phyloP scores from a whole-genome alignment of 2,329 filamentous ascomycete species.

The Alternaria postmessia region DNA sequence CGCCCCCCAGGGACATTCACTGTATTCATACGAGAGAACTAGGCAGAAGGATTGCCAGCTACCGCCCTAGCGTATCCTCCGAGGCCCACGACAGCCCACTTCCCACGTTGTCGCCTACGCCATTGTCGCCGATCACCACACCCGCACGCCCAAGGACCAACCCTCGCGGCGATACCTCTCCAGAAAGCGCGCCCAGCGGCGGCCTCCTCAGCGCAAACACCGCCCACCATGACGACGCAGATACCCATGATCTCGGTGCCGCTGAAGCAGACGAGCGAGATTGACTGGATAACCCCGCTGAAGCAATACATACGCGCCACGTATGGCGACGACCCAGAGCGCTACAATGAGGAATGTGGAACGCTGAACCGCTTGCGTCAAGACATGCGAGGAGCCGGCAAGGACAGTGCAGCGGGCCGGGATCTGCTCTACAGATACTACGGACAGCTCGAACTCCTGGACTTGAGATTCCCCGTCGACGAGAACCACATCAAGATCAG shows the following conservation, averaged over 20 bases:
- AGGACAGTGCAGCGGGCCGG: conserved; percentile 91
- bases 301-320: conserved; percentile 93
- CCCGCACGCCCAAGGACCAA: conserved; percentile 2
- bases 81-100: conserved; percentile 10
- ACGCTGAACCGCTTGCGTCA: conserved; percentile 94
- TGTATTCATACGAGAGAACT: neutral
- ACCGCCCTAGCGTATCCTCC: conserved; percentile 5
- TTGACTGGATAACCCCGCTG: conserved; percentile 93
- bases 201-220: conserved; percentile 10
- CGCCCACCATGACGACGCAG: conserved; percentile 53
- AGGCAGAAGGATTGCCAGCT: neutral
- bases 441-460: conserved; percentile 92
- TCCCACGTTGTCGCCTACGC: conserved; percentile 12
- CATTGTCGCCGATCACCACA: conserved; percentile 13
- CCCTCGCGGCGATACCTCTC: conserved; percentile 22
- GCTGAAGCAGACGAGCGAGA: conserved; percentile 93
- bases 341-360: conserved; percentile 93
- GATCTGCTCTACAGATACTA: conserved; percentile 98
- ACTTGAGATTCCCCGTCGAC: conserved; percentile 94
- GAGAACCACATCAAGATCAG: conserved; percentile 99
- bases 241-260: conserved; percentile 95
- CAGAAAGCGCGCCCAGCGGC: conserved; percentile 26
- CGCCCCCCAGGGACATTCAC: neutral
- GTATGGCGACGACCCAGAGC: conserved; percentile 95
- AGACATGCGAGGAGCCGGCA: conserved; percentile 97